Percentiles rank a stretch among this genome's conserved stretches.
Conservation (phyloP, 1,284 basidiomycete genomes). For the Cutaneotrichosporon cutaneum region DNA sequence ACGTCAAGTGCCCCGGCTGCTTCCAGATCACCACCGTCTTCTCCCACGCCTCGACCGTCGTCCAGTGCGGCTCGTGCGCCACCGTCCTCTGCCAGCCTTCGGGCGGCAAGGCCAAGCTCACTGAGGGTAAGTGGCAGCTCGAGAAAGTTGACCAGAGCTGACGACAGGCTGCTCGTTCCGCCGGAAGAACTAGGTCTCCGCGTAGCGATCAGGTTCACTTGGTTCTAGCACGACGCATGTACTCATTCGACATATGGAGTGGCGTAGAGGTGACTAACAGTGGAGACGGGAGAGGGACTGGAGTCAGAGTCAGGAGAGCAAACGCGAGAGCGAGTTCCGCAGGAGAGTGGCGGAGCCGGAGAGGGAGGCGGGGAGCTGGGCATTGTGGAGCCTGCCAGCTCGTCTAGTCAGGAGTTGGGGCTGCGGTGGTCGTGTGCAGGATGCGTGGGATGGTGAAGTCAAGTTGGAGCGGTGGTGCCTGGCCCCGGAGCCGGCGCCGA, state of each 20-base stretch:
- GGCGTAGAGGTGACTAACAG: neutral
- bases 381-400: no score
- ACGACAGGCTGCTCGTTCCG: constrained; percentile 55
- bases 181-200: constrained; percentile 52
- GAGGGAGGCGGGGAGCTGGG: no score
- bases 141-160: neutral
- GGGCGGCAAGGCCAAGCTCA: constrained; percentile 96
- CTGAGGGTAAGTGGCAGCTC: constrained; percentile 74
- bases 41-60: constrained; percentile 56
- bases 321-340: no score
- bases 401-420: neutral
- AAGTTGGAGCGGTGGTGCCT: constrained; percentile 2
- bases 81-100: constrained; percentile 97
- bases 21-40: constrained; percentile 57
- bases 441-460: neutral
- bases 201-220: constrained; percentile 23
- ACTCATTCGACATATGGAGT: constrained; percentile 27
- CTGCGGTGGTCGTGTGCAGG: neutral
- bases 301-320: neutral
- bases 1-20: constrained; percentile 96
- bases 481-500: neutral
- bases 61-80: constrained; percentile 81
- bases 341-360: no score
- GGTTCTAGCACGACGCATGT: constrained; percentile 32
- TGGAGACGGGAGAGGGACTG: neutral